phyloP scores from a whole-genome alignment of 108 stramenopile species.

The Cyclotella baltica region DNA sequence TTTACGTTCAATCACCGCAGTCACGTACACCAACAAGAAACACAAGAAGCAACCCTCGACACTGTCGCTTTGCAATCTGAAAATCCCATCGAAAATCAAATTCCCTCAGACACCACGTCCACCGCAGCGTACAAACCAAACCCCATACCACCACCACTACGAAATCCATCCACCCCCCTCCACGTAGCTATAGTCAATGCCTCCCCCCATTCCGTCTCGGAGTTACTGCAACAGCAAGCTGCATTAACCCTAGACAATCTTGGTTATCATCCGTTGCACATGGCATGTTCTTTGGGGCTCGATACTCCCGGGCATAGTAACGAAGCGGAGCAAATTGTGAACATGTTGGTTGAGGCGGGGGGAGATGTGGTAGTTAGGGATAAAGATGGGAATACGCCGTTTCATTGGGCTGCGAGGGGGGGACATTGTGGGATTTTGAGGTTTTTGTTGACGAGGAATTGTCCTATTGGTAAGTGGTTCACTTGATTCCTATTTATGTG shows the following conservation, averaged over 20 bases:
- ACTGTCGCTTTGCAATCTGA: too few species aligned
- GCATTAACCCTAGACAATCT: slow-evolving; percentile 58
- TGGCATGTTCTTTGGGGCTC: slow-evolving; percentile 68
- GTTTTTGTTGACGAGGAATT: slow-evolving; percentile 68
- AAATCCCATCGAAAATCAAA: too few species aligned
- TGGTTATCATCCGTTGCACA: slow-evolving; percentile 80
- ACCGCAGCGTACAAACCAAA: background rate
- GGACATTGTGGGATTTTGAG: slow-evolving; percentile 72
- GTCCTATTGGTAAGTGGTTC: slow-evolving; percentile 56
- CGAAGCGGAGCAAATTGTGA: slow-evolving; percentile 57
- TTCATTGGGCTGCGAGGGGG: slow-evolving; percentile 88
- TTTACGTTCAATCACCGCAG: too few species aligned
- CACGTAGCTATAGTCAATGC: slow-evolving; percentile 47
- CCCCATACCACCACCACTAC: slow-evolving; percentile 27
- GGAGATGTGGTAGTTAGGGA: slow-evolving; percentile 66
- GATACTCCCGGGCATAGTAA: slow-evolving; percentile 46
- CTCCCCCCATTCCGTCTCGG: slow-evolving; percentile 34
- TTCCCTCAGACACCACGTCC: background rate
- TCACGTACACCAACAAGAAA: slow-evolving; percentile 27
- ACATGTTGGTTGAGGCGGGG: slow-evolving; percentile 65
- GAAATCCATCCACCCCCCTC: slow-evolving; percentile 63
- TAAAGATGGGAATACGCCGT: slow-evolving; percentile 72
- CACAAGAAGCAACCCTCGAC: too few species aligned
- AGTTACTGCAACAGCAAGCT: too few species aligned
- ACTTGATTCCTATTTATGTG: background rate